Conservation (phyloP, 1,284 basidiomycete species). For the Ganoderma leucocontextum region DNA sequence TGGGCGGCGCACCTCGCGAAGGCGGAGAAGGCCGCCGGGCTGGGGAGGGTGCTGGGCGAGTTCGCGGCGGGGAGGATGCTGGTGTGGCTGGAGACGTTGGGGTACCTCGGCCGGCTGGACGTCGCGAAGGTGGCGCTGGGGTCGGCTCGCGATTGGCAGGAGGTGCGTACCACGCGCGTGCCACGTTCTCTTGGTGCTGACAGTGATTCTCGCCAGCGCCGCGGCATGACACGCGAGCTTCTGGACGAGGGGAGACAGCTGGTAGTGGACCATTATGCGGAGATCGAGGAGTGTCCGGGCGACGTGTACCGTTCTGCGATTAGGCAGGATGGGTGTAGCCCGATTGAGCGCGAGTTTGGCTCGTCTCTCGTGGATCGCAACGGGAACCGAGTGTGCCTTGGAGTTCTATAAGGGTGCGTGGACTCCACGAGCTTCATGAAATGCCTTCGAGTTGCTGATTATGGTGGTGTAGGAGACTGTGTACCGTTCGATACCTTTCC, state of each 20-base stretch:
- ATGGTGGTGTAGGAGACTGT: background rate
- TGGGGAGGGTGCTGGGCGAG: background rate
- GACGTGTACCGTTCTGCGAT: background rate
- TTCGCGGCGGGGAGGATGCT: conserved; percentile 9
- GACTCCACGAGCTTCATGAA: background rate
- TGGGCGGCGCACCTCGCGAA: background rate
- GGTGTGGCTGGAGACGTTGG: conserved; percentile 21
- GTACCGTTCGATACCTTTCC: background rate
- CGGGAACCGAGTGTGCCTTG: background rate
- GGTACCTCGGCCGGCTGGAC: background rate
- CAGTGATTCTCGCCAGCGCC: background rate
- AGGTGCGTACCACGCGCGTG: background rate
- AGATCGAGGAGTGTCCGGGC: conserved; percentile 3
- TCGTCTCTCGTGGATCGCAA: background rate
- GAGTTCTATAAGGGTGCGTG: background rate
- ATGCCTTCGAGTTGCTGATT: background rate
- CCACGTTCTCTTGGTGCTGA: background rate
- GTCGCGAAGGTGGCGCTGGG: background rate
- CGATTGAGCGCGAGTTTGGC: background rate
- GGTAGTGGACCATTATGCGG: background rate
- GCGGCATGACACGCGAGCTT: background rate
- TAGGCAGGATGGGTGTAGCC: background rate
- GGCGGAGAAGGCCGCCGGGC: background rate
- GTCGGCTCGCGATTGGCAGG: background rate
- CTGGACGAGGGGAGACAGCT: background rate